phyloP scores from a whole-genome alignment of 768 basidiomycete species.

The Amyloporia xantha region DNA sequence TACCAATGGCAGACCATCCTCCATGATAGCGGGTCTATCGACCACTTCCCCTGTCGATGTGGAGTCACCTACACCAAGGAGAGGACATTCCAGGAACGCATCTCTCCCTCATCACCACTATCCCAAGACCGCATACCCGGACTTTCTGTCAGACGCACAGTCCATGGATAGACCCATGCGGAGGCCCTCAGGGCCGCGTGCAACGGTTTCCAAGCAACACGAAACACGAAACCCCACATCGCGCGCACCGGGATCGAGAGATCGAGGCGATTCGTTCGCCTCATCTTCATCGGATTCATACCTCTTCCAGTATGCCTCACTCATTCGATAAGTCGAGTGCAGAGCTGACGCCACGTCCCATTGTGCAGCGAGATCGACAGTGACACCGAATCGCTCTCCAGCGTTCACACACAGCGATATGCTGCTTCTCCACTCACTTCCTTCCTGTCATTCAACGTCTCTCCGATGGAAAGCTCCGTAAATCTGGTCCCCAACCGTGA shows the following conservation, averaged over 20 bases:
- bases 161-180: neutral
- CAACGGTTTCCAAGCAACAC: neutral
- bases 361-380: too few relatives aligned
- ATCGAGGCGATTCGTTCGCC: too few relatives aligned
- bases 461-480: conserved; percentile 1
- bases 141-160: neutral
- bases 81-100: neutral
- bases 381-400: neutral
- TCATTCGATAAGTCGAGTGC: too few relatives aligned
- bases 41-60: neutral
- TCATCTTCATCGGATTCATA: too few relatives aligned
- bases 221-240: neutral
- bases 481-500: neutral
- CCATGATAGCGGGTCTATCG: conserved; percentile 3
- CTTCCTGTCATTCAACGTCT: conserved; percentile 1
- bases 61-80: neutral
- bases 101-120: neutral
- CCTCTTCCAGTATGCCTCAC: too few relatives aligned
- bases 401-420: neutral
- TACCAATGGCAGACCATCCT: conserved; percentile 3
- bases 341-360: too few relatives aligned
- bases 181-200: neutral
- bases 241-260: too few relatives aligned
- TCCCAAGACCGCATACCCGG: neutral
- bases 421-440: neutral